Percentiles rank a stretch among this genome's conserved stretches.
Conservation (phyloP, 192 early-diverging fungal genomes). For the Powellomyces hirtus region DNA sequence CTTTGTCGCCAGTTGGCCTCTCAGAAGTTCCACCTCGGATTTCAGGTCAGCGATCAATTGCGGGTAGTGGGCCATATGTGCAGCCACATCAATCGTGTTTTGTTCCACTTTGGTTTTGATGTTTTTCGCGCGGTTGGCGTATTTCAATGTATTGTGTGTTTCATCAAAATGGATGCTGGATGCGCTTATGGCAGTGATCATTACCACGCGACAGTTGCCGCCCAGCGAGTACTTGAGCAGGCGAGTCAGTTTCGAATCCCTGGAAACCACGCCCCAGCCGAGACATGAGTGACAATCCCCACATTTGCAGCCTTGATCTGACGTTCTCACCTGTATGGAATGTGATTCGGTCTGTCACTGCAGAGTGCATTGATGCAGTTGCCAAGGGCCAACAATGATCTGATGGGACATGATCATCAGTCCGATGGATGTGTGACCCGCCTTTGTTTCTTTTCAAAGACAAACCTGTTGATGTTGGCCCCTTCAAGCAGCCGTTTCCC, state of each 20-base stretch:
- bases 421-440: no score
- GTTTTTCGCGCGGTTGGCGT: slow-evolving; percentile 67
- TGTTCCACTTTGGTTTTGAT: slow-evolving; percentile 60
- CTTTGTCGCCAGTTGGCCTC: slow-evolving; percentile 9
- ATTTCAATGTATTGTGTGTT: slow-evolving; percentile 77
- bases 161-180: slow-evolving; percentile 66
- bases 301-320: no score
- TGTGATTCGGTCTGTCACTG: slow-evolving; percentile 49
- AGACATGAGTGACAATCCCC: no score
- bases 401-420: neutral
- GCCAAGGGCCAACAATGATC: slow-evolving; percentile 67
- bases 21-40: slow-evolving; percentile 30
- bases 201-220: slow-evolving; percentile 77
- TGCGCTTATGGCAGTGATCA: slow-evolving; percentile 76
- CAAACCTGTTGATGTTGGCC: slow-evolving; percentile 69
- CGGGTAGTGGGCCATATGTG: slow-evolving; percentile 39
- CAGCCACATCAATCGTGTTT: slow-evolving; percentile 37
- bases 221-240: slow-evolving; percentile 72
- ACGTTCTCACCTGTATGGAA: slow-evolving; percentile 61
- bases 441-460: no score
- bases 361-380: slow-evolving; percentile 78
- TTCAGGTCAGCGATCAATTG: slow-evolving; percentile 34
- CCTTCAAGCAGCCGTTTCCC: slow-evolving; percentile 68
- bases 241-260: slow-evolving; percentile 76
- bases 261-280: no score